Evolutionary conservation across 2,329 filamentous ascomycete genomes (phyloP).

Genomic region (Talaromyces pinophilus): DNA sequence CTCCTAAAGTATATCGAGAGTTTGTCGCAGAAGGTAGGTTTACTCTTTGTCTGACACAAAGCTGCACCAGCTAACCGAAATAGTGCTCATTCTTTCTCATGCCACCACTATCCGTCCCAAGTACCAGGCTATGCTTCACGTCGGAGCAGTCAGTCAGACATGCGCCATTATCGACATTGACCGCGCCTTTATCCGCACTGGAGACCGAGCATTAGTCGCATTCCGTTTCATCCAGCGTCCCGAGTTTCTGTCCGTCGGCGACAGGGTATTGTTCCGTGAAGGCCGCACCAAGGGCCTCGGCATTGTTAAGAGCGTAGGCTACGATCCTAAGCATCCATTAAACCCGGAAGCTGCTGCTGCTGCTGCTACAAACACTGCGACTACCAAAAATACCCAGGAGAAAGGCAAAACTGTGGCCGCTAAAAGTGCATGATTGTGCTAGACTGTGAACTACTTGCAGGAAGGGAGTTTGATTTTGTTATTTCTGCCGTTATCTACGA

Average conservation of each 20-base stretch:
- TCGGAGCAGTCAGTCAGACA: constrained; percentile 91
- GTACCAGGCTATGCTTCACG: constrained; percentile 98
- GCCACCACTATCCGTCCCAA: constrained; percentile 95
- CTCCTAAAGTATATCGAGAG: constrained; percentile 72
- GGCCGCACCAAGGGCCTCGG: constrained; percentile 92
- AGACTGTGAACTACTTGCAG: background rate
- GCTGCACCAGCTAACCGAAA: background rate
- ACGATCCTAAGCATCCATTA: constrained; percentile 66
- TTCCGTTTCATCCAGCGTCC: constrained; percentile 94
- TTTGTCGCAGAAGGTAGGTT: constrained; percentile 73
- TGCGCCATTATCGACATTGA: constrained; percentile 98
- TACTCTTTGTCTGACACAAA: constrained; percentile 1
- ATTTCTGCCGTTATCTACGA: constrained; percentile 6
- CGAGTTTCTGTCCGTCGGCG: constrained; percentile 86
- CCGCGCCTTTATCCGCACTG: constrained; percentile 89
- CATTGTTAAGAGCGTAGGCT: constrained; percentile 88
- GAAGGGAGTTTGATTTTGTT: constrained; percentile 10
- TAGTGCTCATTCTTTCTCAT: constrained; percentile 89
- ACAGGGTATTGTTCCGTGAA: constrained; percentile 89
- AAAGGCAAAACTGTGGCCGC: background rate
- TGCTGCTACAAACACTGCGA: constrained; percentile 7
- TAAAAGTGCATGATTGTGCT: constrained; percentile 14
- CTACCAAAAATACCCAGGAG: background rate
- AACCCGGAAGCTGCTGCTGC: constrained; percentile 37
- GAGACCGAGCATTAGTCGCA: constrained; percentile 89